A percentile compares a stretch with the other conserved stretches of the same genome.
Conservation (phyloP, 75 land plant genomes). For the Picea sitchensis region DNA sequence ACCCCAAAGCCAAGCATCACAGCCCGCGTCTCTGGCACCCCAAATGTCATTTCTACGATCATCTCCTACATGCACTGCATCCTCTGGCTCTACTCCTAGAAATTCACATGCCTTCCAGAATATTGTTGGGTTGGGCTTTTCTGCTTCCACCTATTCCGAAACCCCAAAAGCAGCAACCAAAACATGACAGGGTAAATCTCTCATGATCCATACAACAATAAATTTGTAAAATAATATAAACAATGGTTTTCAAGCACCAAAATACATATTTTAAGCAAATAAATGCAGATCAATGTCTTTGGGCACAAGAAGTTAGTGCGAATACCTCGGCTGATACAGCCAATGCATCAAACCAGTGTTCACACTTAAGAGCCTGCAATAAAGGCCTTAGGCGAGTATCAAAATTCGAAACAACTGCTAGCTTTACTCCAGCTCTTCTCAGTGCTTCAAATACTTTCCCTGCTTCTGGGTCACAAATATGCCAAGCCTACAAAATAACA, state of each 20-base stretch:
- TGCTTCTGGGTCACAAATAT: constrained; percentile 78
- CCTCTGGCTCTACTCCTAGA: constrained; percentile 82
- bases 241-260: not conserved
- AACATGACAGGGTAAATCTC: not conserved
- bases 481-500: constrained; percentile 65
- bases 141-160: constrained; percentile 70
- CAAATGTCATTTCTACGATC: constrained; percentile 84
- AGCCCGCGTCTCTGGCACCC: constrained; percentile 97
- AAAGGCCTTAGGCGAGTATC: constrained; percentile 80
- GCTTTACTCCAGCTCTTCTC: constrained; percentile 68
- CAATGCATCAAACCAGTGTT: constrained; percentile 90
- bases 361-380: constrained; percentile 64
- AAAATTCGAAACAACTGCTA: constrained; percentile 88
- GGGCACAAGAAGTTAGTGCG: not conserved
- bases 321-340: constrained; percentile 90
- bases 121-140: constrained; percentile 92
- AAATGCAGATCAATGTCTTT: not conserved
- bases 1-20: constrained; percentile 99
- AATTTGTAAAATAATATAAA: not conserved
- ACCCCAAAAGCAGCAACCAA: not conserved
- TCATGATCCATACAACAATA: not conserved
- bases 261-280: not conserved
- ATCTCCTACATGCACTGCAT: constrained; percentile 91
- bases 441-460: constrained; percentile 69
- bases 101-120: constrained; percentile 82